Evolutionary conservation across 2,329 filamentous ascomycete genomes (phyloP).

Genomic region (Trichoderma sp.): DNA sequence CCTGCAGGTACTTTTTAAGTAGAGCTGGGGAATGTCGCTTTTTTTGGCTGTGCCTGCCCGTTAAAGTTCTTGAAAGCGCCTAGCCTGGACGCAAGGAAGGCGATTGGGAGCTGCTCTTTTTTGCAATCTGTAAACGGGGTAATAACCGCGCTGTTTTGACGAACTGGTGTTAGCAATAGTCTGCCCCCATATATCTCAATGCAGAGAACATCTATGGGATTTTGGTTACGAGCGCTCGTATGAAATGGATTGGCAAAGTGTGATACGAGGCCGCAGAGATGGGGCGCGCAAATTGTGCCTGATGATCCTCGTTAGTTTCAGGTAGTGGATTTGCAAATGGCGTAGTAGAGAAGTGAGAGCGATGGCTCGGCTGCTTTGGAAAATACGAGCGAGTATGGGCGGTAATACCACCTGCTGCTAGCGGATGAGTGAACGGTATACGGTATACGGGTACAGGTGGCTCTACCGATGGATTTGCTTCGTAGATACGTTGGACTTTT

Average conservation of each 20-base stretch:
- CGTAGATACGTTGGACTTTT: neutral
- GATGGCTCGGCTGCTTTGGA: neutral
- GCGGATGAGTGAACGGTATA: neutral
- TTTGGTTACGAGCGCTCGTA: neutral
- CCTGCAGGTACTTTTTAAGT: neutral
- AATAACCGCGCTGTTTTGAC: neutral
- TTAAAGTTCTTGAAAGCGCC: neutral
- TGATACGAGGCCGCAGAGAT: conserved; percentile 13
- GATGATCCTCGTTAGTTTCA: conserved; percentile 21
- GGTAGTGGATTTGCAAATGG: conserved; percentile 4
- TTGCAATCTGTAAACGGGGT: neutral
- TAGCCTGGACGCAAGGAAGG: neutral
- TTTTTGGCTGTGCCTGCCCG: neutral
- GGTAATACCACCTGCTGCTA: conserved; percentile 1
- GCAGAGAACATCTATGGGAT: neutral
- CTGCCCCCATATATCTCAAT: neutral
- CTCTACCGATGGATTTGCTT: neutral
- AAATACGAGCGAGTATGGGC: neutral
- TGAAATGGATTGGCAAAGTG: neutral
- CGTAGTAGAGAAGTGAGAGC: neutral
- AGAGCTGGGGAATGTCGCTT: neutral
- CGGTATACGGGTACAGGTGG: neutral
- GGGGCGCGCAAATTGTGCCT: conserved; percentile 7
- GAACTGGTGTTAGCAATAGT: neutral
- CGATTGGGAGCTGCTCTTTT: neutral